Base-by-base conservation (phyloP, 2,329 filamentous ascomycete species). In the Scedosporium boydii region DNA sequence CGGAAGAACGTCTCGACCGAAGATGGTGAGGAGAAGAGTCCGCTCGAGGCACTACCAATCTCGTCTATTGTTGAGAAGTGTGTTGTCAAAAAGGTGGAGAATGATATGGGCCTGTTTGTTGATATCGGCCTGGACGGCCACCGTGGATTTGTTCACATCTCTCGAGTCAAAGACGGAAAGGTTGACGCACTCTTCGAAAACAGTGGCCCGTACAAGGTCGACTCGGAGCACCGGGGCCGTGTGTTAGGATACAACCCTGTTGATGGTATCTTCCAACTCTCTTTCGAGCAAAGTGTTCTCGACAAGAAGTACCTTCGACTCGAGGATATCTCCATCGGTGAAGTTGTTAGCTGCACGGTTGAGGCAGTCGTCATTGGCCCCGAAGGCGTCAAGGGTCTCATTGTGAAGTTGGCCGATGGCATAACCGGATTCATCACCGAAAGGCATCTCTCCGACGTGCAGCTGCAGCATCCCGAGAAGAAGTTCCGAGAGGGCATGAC, bases 71-170 rank as follows among this genome's bases (percentile, higher is more conserved):
- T 97, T 27, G 87, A 93, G 57, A 83, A 88, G 67, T 91, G 90
- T 63, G 91, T 85, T 44, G 87, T 99, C 6, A 83, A 87, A 61
- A 89, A 89, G 67, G 91, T 97, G 2, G 89, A 96, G 67, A 80
- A 87, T 4, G 86, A 87, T 3, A 84, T 93, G 64, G 96, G 95
- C 61, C 79, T 97, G 2, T 96, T 96, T 69, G 81, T 92, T 6
- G 84, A 89, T 67, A 76, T 92, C 46, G 87, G 87, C 1, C 66
- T 76, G 16, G 65, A 73, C 3, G 91, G 87, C 34, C 79, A 93
- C 2, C 79, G 84, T n/a, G 91, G 91, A 9, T 99, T 97, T 70
- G 92, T 96, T 23, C 95, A 99, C 73, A 96, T 99, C 66, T 99
- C 95, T 1, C 86, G 90, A 66, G 84, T 99, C 65, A 89, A 93